These are phyloP conservation scores for Sisymbrium irio DNA, from an alignment of 345 rosid species.

Conservation along the genomic window DNA sequence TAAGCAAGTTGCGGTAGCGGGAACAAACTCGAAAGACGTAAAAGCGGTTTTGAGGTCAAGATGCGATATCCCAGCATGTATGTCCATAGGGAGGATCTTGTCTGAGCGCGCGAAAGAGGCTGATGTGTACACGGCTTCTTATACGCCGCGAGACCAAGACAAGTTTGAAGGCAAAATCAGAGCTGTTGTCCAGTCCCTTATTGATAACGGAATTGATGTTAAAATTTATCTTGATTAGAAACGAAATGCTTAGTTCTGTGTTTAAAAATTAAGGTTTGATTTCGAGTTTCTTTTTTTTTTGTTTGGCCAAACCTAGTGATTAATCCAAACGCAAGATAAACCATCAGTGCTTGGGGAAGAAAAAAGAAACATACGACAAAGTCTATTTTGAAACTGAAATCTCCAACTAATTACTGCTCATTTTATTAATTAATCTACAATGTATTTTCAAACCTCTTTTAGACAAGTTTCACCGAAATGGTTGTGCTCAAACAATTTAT, in stretches of 20 bases:
- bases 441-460: no score
- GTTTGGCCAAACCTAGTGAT: neutral
- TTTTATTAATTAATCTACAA: no score
- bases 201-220: constrained; percentile 80
- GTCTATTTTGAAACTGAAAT: no score
- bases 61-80: constrained; percentile 84
- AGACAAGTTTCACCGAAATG: no score
- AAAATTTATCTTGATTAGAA: constrained; percentile 73
- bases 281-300: no score
- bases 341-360: no score
- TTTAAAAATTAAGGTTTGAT: neutral
- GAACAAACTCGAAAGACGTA: constrained; percentile 92
- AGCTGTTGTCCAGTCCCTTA: constrained; percentile 88
- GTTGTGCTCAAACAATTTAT: no score
- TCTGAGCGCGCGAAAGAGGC: constrained; percentile 88
- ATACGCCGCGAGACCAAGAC: constrained; percentile 86
- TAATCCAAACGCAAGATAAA: no score
- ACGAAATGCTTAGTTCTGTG: neutral
- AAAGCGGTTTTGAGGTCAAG: constrained; percentile 83
- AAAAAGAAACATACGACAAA: no score
- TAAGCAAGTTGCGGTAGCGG: constrained; percentile 94
- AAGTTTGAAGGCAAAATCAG: constrained; percentile 94
- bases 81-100: constrained; percentile 71
- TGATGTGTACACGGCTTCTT: constrained; percentile 78
- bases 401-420: no score